Conservation (phyloP, 768 basidiomycete genomes). For the Tylopilus felleus region DNA sequence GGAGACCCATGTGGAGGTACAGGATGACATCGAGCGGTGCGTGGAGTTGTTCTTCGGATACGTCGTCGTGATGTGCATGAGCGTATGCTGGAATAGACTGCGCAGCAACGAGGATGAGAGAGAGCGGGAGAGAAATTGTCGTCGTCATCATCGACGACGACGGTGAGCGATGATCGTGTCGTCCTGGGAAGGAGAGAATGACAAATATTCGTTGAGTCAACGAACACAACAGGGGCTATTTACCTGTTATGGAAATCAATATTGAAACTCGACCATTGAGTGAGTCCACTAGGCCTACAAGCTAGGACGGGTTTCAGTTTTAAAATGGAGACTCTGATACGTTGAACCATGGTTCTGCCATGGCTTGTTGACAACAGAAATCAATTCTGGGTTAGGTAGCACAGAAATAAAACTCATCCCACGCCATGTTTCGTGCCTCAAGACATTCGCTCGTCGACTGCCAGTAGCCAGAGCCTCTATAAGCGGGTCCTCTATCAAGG, state of each 20-base stretch:
- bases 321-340: no score
- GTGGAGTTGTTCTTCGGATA: slow-evolving; percentile 58
- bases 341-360: no score
- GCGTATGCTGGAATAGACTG: slow-evolving; percentile 30
- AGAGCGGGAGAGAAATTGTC: background rate
- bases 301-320: no score
- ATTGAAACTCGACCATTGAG: no score
- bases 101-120: slow-evolving; percentile 8
- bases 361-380: no score
- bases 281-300: no score
- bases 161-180: background rate
- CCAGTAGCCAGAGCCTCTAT: slow-evolving; percentile 1
- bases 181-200: no score
- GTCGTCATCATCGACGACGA: slow-evolving; percentile 1
- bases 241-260: background rate
- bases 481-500: slow-evolving; percentile 30
- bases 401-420: background rate
- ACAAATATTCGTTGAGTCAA: background rate
- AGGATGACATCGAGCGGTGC: slow-evolving; percentile 75
- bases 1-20: slow-evolving; percentile 80
- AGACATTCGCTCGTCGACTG: background rate
- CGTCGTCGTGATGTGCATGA: slow-evolving; percentile 58
- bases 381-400: no score
- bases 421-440: background rate
- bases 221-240: background rate